Base-by-base conservation (phyloP, 179 eudicot genomes). In the Vitellaria paradoxa region DNA sequence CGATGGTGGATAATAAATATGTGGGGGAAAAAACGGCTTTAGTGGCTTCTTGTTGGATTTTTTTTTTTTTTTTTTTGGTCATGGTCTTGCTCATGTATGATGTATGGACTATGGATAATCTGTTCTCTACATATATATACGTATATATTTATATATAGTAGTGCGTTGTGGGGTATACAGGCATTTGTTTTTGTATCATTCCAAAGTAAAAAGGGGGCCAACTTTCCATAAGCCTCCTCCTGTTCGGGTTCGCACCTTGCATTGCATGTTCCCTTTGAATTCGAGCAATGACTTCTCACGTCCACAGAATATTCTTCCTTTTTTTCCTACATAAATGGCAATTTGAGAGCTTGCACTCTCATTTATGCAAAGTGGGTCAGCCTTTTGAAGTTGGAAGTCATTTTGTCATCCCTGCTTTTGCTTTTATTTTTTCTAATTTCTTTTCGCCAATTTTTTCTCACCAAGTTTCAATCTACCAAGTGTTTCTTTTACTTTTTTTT, bases 211-310 rank as follows among this genome's bases (percentile, higher is more conserved):
- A 64, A 75, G 78, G 71, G 78, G 71, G 78, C 61, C 63, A 49
- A 75, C 77, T 75, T 75, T 75, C 69, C 70, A 65, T 24, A 5
- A 75, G 40, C 61, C 63, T 52, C 40, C 40, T 30, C 49, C 63
- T 65, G 52, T 65, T 67, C 12, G 23, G 23, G 23, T 67, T 67
- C 13, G 24, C 52, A 40, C 52, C 45, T 53, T 45, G 78, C 78
- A 65, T 64, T 75, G 78, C 71, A 75, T 75, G 78, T 46, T 56
- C 63, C 71, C 42, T 75, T 47, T 75, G 9, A 52, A 65, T 49
- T 42, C 61, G 49, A 50, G 78, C 78, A 75, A 75, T 50, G 45
- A 62, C 71, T 15, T 75, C 26, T 64, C 30, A 75, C 77, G 70
- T 75, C 60, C 6, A 49, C 15, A 64, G 59, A 49, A 64, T 75